Conservation (phyloP, 1,284 basidiomycete species). For the Cryptococcus sp. region DNA sequence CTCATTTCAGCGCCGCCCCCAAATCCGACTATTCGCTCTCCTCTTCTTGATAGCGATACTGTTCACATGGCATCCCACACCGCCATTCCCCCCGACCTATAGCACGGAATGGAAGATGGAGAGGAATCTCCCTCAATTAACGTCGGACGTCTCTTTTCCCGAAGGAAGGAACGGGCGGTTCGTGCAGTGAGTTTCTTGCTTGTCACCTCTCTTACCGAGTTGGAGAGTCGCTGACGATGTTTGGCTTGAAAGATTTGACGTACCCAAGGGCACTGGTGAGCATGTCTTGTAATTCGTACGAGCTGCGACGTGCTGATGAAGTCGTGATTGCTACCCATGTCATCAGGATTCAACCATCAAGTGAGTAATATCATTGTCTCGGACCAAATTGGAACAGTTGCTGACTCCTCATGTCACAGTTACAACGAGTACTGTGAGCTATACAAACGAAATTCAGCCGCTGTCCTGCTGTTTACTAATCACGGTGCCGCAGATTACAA, state of each 20-base stretch:
- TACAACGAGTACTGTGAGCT: slow-evolving; percentile 33
- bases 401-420: slow-evolving; percentile 16
- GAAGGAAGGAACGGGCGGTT: slow-evolving; percentile 38
- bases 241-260: slow-evolving; percentile 42
- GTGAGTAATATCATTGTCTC: slow-evolving; percentile 13
- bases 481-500: slow-evolving; percentile 34
- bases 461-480: background rate
- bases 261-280: slow-evolving; percentile 40
- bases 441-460: background rate
- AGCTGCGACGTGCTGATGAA: background rate
- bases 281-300: background rate
- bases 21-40: slow-evolving; percentile 10
- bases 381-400: slow-evolving; percentile 5
- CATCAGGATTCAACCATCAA: slow-evolving; percentile 37
- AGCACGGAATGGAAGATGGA: slow-evolving; percentile 30
- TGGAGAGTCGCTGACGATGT: background rate
- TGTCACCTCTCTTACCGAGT: too few relatives aligned
- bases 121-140: slow-evolving; percentile 24
- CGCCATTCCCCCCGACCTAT: slow-evolving; percentile 48
- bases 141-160: slow-evolving; percentile 18
- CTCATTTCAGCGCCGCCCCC: slow-evolving; percentile 9
- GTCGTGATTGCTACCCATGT: background rate
- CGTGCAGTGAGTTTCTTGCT: slow-evolving; percentile 35
- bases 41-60: slow-evolving; percentile 14
- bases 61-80: slow-evolving; percentile 24